Evolutionary conservation across 352 stramenopile species (phyloP).

Genomic region (Elongisporangium prolatum): DNA sequence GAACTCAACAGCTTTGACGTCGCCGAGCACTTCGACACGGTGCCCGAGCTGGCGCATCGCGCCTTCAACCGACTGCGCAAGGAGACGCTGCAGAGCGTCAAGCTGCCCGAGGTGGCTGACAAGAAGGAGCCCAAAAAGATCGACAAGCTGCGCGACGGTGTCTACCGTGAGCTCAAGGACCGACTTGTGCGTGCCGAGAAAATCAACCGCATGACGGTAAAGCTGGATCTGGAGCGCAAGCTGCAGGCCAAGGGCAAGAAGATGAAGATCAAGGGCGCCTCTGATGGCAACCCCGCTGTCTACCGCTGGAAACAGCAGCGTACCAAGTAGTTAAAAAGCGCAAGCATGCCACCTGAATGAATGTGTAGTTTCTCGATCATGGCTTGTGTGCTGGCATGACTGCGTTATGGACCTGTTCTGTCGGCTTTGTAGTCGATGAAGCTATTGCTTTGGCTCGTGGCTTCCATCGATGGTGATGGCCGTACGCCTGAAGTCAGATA

Average conservation of each 20-base stretch:
- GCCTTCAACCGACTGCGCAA: conserved; percentile 75
- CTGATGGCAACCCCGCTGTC: conserved; percentile 63
- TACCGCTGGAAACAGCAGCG: conserved; percentile 89
- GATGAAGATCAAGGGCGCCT: conserved; percentile 69
- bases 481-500: conserved; percentile 11
- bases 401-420: neutral
- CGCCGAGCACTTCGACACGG: conserved; percentile 90
- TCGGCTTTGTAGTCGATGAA: neutral
- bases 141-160: conserved; percentile 51
- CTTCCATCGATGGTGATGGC: conserved; percentile 12
- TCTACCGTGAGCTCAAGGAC: conserved; percentile 68
- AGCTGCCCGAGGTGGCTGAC: conserved; percentile 23
- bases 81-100: conserved; percentile 39
- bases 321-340: conserved; percentile 50
- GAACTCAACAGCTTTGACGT: conserved; percentile 86
- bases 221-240: conserved; percentile 81
- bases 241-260: conserved; percentile 83
- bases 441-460: neutral
- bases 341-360: neutral
- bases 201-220: conserved; percentile 61
- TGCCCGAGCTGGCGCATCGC: conserved; percentile 59
- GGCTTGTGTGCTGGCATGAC: too few species aligned
- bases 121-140: conserved; percentile 46
- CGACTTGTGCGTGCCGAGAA: conserved; percentile 63
- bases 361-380: neutral